Base-by-base conservation (phyloP, 805 yeast species). In the Wickerhamiella shivajii region DNA sequence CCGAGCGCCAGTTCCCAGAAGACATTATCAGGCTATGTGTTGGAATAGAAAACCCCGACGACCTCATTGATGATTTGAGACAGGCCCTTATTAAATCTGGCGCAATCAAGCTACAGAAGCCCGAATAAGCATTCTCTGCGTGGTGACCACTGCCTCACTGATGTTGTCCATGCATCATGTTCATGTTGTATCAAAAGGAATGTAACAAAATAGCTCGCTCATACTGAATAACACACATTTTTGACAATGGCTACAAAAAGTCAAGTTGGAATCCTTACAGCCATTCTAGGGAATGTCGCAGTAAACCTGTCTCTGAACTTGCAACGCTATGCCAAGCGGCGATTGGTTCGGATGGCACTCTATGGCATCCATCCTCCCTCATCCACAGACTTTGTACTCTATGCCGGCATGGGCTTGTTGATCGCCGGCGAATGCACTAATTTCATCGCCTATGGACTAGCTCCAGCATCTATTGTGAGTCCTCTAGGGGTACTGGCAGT, bases 1-100 rank as follows among this genome's bases (percentile, higher is more conserved):
- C 74, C 31, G 92, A 78, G 54, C 72, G 97, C 53, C 83, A 74
- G 28, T 74, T 85, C 59, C 94, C 95, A 2, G 96, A 85, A 56
- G 96, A 87, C 52, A 64, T 85, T 50, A 73, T 85, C 45, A 67
- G 97, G 49, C 65, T 85, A 36, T 85, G 95, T 53, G 75, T 85
- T 33, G 97, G 97, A 39, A 85, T 85, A 41, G 97, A 85, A 53
- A 73, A 76, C 51, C 60, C 67, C 24, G 75, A 71, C 39, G 97
- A 85, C 52, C 63, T 85, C 51, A 75, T 83, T 31, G 71, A 61
- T n/a, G 97, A 85, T 49, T 66, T 85, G 50, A 69, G 73, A 27
- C 62, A 63, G 25, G 87, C 95, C 4, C 62, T 84, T 44, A 53
- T 66, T 33, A 65, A 62, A 45, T 76, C 83, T 29, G 87, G 80